Percentiles rank a stretch among this genome's conserved stretches.
Evolutionary conservation across 345 rosid species (phyloP).

Genomic region (Excoecaria agallocha): DNA sequence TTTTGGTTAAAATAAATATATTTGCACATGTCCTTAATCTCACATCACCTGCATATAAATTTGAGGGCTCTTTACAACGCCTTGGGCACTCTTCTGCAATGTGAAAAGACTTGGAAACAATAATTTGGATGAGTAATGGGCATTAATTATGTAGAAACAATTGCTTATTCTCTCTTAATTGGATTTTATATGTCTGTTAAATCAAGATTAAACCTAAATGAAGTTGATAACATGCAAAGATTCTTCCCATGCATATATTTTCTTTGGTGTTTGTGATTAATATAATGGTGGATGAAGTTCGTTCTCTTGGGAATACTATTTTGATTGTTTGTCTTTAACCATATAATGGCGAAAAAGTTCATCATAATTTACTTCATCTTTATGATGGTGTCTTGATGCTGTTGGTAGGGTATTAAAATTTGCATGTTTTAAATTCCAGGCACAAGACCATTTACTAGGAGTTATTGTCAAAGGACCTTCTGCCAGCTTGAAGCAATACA

Average conservation of each 20-base stretch:
- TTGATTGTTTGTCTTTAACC: neutral
- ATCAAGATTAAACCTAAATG: neutral
- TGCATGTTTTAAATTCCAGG: constrained; percentile 42
- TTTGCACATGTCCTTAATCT: neutral
- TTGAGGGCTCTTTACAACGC: neutral
- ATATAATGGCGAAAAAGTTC: neutral
- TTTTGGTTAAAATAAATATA: constrained; percentile 27
- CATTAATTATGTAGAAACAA: neutral
- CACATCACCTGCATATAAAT: neutral
- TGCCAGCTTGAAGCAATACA: constrained; percentile 48
- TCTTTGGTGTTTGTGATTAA: neutral
- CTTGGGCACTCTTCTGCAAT: neutral
- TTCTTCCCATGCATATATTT: constrained; percentile 19
- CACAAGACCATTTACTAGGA: constrained; percentile 80
- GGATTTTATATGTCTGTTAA: neutral
- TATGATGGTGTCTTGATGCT: neutral
- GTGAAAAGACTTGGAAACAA: neutral
- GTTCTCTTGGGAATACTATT: neutral
- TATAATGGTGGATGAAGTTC: neutral
- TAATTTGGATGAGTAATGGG: neutral
- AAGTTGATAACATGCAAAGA: neutral
- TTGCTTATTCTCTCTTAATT: constrained; percentile 10
- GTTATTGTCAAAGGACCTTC: constrained; percentile 62
- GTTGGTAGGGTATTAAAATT: constrained; percentile 10
- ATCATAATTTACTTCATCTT: neutral